phyloP scores from a whole-genome alignment of 495 filamentous ascomycete genomes.

The Hypoxylon cercidicola region DNA sequence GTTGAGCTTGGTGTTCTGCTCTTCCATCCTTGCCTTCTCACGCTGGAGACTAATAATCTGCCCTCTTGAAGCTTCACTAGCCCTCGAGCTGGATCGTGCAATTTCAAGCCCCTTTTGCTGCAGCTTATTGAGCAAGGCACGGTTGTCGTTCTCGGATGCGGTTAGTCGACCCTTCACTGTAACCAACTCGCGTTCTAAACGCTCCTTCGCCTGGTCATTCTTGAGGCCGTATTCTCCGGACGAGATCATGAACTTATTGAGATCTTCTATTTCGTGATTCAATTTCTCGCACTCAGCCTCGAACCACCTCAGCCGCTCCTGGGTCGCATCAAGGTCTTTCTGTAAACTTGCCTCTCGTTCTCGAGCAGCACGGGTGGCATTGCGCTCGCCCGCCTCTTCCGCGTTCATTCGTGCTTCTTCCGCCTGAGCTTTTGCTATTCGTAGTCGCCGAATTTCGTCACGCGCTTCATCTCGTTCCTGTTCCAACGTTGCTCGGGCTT shows the following conservation, averaged over 20 bases:
- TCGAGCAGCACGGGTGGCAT: conserved; percentile 77
- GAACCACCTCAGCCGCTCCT: conserved; percentile 74
- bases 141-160: conserved; percentile 97
- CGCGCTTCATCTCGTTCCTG: conserved; percentile 90
- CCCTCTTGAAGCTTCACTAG: conserved; percentile 84
- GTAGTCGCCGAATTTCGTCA: conserved; percentile 80
- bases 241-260: conserved; percentile 85
- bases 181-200: conserved; percentile 89
- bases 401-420: conserved; percentile 87
- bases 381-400: conserved; percentile 82
- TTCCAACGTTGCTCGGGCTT: conserved; percentile 80
- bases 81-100: conserved; percentile 86
- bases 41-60: conserved; percentile 79
- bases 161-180: conserved; percentile 90
- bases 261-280: conserved; percentile 77
- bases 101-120: conserved; percentile 99
- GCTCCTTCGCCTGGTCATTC: conserved; percentile 93
- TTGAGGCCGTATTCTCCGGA: conserved; percentile 86
- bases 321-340: conserved; percentile 79
- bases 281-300: conserved; percentile 80
- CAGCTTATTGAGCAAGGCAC: conserved; percentile 92
- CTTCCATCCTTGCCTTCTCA: conserved; percentile 86
- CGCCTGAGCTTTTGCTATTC: conserved; percentile 81
- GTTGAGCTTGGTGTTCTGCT: conserved; percentile 80
- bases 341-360: conserved; percentile 82